Evolutionary conservation across 805 yeast species (phyloP).

Genomic region (Lipomyces lipofer): DNA sequence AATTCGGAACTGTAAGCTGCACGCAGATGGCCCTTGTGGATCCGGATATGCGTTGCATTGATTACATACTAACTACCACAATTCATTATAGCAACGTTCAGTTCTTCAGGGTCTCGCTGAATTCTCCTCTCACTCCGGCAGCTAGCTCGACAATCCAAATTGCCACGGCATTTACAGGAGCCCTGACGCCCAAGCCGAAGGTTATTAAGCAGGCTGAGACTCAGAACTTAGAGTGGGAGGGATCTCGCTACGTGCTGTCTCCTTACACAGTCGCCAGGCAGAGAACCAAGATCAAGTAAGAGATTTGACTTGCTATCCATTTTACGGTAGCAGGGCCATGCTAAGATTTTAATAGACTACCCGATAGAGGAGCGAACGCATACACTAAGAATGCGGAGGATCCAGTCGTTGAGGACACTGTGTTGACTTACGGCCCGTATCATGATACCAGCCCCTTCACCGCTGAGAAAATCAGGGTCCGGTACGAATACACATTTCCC

Average conservation of each 20-base stretch:
- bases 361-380: slow-evolving; percentile 21
- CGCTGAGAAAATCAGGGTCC: slow-evolving; percentile 40
- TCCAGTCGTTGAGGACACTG: slow-evolving; percentile 30
- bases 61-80: too few relatives aligned
- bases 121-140: slow-evolving; percentile 68
- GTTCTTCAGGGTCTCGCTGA: slow-evolving; percentile 34
- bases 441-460: slow-evolving; percentile 49
- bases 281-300: slow-evolving; percentile 48
- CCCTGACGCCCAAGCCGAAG: slow-evolving; percentile 63
- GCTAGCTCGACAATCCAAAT: slow-evolving; percentile 52
- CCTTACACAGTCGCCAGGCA: slow-evolving; percentile 60
- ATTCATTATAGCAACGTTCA: not conserved
- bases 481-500: slow-evolving; percentile 67
- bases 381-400: slow-evolving; percentile 44
- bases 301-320: too few relatives aligned
- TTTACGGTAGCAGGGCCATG: not conserved
- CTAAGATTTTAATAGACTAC: slow-evolving; percentile 1
- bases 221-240: slow-evolving; percentile 59
- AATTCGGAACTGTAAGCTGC: slow-evolving; percentile 8
- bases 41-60: not conserved
- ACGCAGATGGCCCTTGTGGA: not conserved
- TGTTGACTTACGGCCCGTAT: slow-evolving; percentile 59
- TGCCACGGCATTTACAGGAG: slow-evolving; percentile 50
- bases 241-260: slow-evolving; percentile 58
- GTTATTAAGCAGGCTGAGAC: slow-evolving; percentile 56